Evolutionary conservation across 352 stramenopile genomes (phyloP).

Genomic region (Globisporangium paroecandrum): DNA sequence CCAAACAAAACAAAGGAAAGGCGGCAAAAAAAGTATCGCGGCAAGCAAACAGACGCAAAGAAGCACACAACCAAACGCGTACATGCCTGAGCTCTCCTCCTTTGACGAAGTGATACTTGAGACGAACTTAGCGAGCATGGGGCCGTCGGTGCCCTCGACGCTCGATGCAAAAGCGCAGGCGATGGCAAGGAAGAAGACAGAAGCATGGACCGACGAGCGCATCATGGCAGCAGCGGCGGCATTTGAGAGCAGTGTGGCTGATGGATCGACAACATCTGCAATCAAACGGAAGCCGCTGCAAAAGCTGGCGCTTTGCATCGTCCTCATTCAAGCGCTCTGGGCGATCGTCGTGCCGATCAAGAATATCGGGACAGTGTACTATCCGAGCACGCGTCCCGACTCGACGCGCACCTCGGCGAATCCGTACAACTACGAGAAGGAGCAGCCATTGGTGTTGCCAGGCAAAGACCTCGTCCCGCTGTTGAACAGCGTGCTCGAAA

Average conservation of each 20-base stretch:
- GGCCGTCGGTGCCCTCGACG: slow-evolving; percentile 6
- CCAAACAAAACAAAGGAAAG: not conserved
- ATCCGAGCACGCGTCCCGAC: slow-evolving; percentile 31
- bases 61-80: not conserved
- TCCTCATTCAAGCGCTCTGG: slow-evolving; percentile 36
- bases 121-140: slow-evolving; percentile 10
- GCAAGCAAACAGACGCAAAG: not conserved
- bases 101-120: slow-evolving; percentile 18
- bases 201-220: slow-evolving; percentile 18
- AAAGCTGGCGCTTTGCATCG: slow-evolving; percentile 14
- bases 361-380: slow-evolving; percentile 36
- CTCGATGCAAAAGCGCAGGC: not conserved
- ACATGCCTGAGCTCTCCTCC: slow-evolving; percentile 9
- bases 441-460: slow-evolving; percentile 11
- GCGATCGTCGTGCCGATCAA: slow-evolving; percentile 35
- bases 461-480: slow-evolving; percentile 28
- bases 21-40: not conserved
- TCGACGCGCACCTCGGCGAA: not conserved
- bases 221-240: not conserved
- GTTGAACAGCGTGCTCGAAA: slow-evolving; percentile 28
- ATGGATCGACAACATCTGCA: not conserved
- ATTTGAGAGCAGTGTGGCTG: not conserved
- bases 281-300: slow-evolving; percentile 7
- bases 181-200: slow-evolving; percentile 3
- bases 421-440: slow-evolving; percentile 3